phyloP scores from a whole-genome alignment of 352 stramenopile genomes.

The Pythium periplocum region DNA sequence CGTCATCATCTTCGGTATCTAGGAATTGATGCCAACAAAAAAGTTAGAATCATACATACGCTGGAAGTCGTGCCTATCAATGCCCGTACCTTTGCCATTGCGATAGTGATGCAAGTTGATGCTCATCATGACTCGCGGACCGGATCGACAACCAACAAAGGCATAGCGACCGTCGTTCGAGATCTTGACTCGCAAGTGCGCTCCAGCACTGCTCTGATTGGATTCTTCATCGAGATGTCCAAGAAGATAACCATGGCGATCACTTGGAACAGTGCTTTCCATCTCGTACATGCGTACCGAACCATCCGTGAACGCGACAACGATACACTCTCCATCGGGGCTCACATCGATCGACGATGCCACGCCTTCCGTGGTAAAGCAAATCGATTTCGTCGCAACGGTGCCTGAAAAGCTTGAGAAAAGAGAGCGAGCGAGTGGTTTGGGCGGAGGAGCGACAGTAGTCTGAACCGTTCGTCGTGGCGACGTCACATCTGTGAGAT shows the following conservation, averaged over 20 bases:
- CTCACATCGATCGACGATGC: conserved; percentile 72
- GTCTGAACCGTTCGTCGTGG: conserved; percentile 5
- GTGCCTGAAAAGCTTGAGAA: conserved; percentile 29
- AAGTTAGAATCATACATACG: too few relatives aligned
- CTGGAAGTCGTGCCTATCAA: not conserved
- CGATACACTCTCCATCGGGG: conserved; percentile 73
- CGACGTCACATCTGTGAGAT: conserved; percentile 16
- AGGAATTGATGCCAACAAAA: conserved; percentile 7
- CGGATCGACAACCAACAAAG: conserved; percentile 76
- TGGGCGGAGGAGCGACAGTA: conserved; percentile 16
- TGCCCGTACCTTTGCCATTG: conserved; percentile 64
- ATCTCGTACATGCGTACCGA: conserved; percentile 80
- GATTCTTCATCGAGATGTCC: conserved; percentile 79
- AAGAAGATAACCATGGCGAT: conserved; percentile 73
- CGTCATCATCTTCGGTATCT: conserved; percentile 78
- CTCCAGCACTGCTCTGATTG: conserved; percentile 36
- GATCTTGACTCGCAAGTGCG: conserved; percentile 73
- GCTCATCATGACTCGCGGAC: conserved; percentile 68
- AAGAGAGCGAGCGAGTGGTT: conserved; percentile 41
- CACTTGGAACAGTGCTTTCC: conserved; percentile 78
- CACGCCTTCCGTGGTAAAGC: conserved; percentile 72
- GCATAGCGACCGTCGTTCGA: conserved; percentile 68
- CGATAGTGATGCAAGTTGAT: conserved; percentile 79
- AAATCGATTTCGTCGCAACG: conserved; percentile 65
- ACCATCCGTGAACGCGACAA: conserved; percentile 77